Conservation (phyloP, 2,329 filamentous ascomycete genomes). For the Penicillium capsulatum region DNA sequence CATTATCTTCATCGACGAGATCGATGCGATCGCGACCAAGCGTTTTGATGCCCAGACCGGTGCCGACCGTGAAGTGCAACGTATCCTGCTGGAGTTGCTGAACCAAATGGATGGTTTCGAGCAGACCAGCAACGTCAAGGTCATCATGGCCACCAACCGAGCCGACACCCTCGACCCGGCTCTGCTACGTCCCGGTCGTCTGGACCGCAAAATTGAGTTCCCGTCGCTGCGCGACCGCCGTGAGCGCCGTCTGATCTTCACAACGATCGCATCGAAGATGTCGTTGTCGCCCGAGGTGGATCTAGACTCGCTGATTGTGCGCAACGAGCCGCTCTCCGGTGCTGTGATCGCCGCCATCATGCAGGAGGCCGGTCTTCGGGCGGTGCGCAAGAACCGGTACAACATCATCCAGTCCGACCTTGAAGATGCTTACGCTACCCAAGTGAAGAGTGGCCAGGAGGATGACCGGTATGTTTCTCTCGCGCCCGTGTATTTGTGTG, state of each 20-base stretch:
- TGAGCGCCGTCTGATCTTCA: conserved; percentile 93
- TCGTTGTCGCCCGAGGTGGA: conserved; percentile 94
- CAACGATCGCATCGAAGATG: conserved; percentile 96
- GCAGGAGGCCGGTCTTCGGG: conserved; percentile 93
- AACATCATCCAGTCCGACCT: conserved; percentile 98
- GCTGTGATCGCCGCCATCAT: conserved; percentile 98
- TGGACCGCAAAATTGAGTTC: conserved; percentile 98
- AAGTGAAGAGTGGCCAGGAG: conserved; percentile 80
- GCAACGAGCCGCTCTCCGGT: conserved; percentile 91
- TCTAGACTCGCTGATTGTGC: conserved; percentile 89
- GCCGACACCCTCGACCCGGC: conserved; percentile 96
- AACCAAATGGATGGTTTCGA: conserved; percentile 99
- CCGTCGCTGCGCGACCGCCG: conserved; percentile 89
- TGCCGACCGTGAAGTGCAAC: conserved; percentile 95
- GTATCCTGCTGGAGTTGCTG: conserved; percentile 92
- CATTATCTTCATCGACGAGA: conserved; percentile 99
- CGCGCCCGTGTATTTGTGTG: conserved; percentile 17
- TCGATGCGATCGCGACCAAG: conserved; percentile 97
- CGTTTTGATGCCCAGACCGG: conserved; percentile 98
- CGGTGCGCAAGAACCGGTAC: conserved; percentile 95
- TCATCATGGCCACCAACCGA: conserved; percentile 99
- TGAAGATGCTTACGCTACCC: conserved; percentile 93
- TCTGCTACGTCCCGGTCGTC: conserved; percentile 84
- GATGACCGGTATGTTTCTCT: conserved; percentile 52
- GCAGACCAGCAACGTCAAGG: conserved; percentile 97